phyloP scores from a whole-genome alignment of 140 eudicot species.

The Bidens hawaiensis region DNA sequence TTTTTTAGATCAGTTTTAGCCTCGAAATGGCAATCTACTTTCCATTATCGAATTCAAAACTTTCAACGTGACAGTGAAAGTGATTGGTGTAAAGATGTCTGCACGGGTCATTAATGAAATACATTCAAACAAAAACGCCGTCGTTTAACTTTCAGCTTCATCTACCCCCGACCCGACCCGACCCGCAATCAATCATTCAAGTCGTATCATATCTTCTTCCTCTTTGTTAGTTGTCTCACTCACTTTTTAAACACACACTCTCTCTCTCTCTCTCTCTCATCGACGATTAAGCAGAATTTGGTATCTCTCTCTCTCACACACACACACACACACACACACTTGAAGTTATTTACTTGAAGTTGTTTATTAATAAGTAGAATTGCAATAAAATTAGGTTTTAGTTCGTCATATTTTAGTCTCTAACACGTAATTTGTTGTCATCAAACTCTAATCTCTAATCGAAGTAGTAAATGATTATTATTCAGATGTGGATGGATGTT shows the following conservation, averaged over 20 bases:
- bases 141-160: constrained; percentile 26
- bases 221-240: background rate
- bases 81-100: no score
- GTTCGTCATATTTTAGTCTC: background rate
- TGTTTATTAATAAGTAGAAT: background rate
- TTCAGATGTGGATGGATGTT: no score
- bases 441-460: no score
- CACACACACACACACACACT: no score
- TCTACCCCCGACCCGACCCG: background rate
- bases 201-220: background rate
- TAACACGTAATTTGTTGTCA: background rate
- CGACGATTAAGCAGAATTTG: background rate
- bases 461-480: no score
- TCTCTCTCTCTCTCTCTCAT: constrained; percentile 3
- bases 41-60: background rate
- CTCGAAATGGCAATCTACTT: no score
- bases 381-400: background rate
- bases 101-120: background rate
- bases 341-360: background rate
- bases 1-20: no score
- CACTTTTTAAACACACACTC: no score
- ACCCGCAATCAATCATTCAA: background rate
- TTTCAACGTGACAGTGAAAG: background rate
- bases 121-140: background rate
- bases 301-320: constrained; percentile 3